Percentiles rank a stretch among this genome's conserved stretches.
Evolutionary conservation across 805 yeast genomes (phyloP).

Genomic region (Priceomyces fermenticarens): DNA sequence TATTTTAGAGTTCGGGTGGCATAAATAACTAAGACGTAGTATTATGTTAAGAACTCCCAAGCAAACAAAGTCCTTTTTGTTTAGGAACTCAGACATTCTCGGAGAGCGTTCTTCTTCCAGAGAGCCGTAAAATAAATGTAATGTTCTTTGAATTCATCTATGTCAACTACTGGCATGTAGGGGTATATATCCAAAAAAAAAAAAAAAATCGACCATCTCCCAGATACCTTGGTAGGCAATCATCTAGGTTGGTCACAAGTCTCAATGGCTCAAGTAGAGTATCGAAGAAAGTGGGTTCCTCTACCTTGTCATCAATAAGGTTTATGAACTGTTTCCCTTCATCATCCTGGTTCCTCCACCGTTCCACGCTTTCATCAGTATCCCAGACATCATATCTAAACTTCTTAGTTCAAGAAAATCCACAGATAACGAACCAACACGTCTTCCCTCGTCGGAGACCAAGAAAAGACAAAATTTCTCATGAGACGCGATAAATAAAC

Average conservation of each 20-base stretch:
- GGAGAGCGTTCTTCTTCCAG: not conserved
- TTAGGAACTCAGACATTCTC: not conserved
- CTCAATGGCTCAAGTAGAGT: not conserved
- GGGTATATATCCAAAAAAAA: slow-evolving; percentile 1
- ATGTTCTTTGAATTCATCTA: not conserved
- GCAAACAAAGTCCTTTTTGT: not conserved
- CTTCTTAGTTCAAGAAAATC: not conserved
- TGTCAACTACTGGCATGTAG: slow-evolving; percentile 1
- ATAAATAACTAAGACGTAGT: not conserved
- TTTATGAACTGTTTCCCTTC: not conserved
- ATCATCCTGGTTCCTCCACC: not conserved
- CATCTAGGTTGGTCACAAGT: not conserved
- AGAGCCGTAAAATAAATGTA: not conserved
- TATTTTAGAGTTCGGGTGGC: too few relatives aligned
- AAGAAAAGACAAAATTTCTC: not conserved
- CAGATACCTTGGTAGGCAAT: not conserved
- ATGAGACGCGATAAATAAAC: not conserved
- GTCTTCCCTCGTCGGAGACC: not conserved
- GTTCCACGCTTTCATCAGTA: not conserved
- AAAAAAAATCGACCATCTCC: not conserved
- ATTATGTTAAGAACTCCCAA: not conserved
- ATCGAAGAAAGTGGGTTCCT: not conserved
- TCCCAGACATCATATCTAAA: not conserved
- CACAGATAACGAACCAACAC: not conserved
- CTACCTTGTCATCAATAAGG: too few relatives aligned